Base-by-base conservation (phyloP, 768 basidiomycete genomes). In the Amanita molliuscula region DNA sequence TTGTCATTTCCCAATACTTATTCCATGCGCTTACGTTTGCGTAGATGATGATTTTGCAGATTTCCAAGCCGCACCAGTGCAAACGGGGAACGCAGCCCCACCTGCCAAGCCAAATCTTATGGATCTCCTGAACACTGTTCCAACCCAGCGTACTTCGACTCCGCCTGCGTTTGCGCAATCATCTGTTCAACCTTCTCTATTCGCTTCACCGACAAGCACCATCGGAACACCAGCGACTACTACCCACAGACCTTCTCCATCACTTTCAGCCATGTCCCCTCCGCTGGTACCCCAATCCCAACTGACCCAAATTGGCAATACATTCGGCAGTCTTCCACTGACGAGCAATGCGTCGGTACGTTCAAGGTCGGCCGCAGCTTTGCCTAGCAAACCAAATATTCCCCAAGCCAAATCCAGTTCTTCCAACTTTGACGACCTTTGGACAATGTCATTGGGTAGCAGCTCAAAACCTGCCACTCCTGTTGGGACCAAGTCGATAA, bases 21-120 rank as follows among this genome's bases (percentile, higher is more conserved):
- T 3, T 41, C 20, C 42, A 29, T 43, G 47, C 55, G 56, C 21
- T 57, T 43, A n/a, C 18, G 51, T 51, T 8, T 25, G 15, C 23
- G n/a, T 51, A 76, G 87, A 88, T 58, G 89, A 92, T 55, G 89
- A 92, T 44, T 92, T 92, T 56, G 81, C 78, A 45, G 89, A 91
- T 62, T 92, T 92, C 70, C 84, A 88, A 63, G 80, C 78, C 16
- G 86, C 83, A 2, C 85, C 84, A 15, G 63, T 70, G 4, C 69
- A 71, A 20, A 53, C 59, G 31, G 52, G 73, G 16, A 71, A 75
- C n/a, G 73, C 76, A 29, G 59, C 69, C n/a, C 58, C 61, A 40
- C 60, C 66, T 10, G 60, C 64, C 40, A 58, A 68, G 51, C 61
- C 71, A 21, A 72, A 73, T 55, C 60, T 82, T 52, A 72, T 78